These are phyloP conservation scores for Pholiota adiposa DNA, from an alignment of 1,284 basidiomycete species.

Conservation along the genomic window DNA sequence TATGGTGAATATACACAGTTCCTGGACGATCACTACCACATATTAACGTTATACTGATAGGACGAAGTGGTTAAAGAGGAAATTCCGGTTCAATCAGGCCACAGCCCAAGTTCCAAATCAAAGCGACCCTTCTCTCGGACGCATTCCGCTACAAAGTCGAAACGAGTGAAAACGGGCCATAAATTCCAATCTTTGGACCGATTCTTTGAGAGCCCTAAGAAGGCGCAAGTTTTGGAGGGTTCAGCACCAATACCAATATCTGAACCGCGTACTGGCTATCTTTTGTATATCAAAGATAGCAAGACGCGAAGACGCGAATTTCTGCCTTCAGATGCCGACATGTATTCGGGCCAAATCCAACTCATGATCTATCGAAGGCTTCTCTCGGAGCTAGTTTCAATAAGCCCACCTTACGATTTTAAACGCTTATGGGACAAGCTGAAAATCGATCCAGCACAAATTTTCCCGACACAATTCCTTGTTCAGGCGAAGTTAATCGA, in stretches of 20 bases:
- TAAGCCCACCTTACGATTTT: constrained; percentile 55
- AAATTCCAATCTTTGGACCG: constrained; percentile 16
- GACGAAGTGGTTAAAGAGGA: constrained; percentile 23
- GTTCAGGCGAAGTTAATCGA: constrained; percentile 49
- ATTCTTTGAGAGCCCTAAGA: constrained; percentile 21
- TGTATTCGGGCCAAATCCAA: constrained; percentile 71
- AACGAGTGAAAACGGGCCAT: constrained; percentile 6
- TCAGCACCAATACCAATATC: neutral
- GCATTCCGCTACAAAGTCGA: constrained; percentile 1
- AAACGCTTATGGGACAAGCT: constrained; percentile 56
- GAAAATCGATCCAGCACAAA: constrained; percentile 44
- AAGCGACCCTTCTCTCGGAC: constrained; percentile 7
- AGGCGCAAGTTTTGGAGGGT: neutral
- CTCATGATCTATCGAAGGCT: constrained; percentile 86
- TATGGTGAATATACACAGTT: constrained; percentile 25
- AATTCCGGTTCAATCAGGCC: neutral
- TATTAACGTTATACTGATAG: constrained; percentile 4
- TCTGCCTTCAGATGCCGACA: constrained; percentile 68
- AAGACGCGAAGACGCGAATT: constrained; percentile 67
- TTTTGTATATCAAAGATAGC: constrained; percentile 69
- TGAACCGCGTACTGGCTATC: constrained; percentile 14
- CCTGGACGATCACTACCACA: neutral
- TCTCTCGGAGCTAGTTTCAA: constrained; percentile 55
- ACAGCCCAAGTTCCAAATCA: neutral
- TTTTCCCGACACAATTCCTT: constrained; percentile 63